Evolutionary conservation across 2,329 filamentous ascomycete species (phyloP).

Genomic region (Xylariaceae sp.): DNA sequence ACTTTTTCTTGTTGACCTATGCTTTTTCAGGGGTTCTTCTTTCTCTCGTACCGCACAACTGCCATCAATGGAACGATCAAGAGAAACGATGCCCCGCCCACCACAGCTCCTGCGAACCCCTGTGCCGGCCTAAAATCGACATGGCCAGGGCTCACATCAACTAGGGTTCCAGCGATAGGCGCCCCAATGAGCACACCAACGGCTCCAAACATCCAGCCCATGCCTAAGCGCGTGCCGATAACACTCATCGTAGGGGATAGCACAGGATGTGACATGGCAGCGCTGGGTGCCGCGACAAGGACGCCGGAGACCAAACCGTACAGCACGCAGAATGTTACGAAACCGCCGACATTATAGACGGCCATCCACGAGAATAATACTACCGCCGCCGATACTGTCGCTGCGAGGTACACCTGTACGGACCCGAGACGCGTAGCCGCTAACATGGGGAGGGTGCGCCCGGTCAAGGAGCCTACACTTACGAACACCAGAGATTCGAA

Average conservation of each 20-base stretch:
- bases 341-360: constrained; percentile 42
- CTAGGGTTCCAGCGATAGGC: constrained; percentile 7
- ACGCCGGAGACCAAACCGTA: constrained; percentile 35
- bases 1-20: too few relatives aligned
- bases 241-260: constrained; percentile 28
- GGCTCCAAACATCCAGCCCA: constrained; percentile 22
- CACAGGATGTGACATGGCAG: constrained; percentile 18
- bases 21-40: too few relatives aligned
- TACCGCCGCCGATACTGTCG: constrained; percentile 51
- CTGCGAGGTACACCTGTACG: constrained; percentile 58
- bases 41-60: constrained; percentile 1
- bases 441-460: constrained; percentile 59
- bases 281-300: constrained; percentile 23
- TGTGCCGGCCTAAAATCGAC: constrained; percentile 10
- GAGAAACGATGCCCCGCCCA: constrained; percentile 5
- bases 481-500: constrained; percentile 7
- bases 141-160: constrained; percentile 4
- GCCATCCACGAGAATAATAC: constrained; percentile 61
- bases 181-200: constrained; percentile 10
- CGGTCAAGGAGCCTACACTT: constrained; percentile 57
- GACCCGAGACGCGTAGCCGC: constrained; percentile 59
- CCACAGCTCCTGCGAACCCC: constrained; percentile 9
- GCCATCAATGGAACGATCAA: constrained; percentile 10
- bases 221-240: constrained; percentile 36
- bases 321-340: constrained; percentile 32